Percentiles rank a stretch among this genome's conserved stretches.
Evolutionary conservation across 2,329 filamentous ascomycete species (phyloP).

Genomic region (Ceratocystis diversiconidia): DNA sequence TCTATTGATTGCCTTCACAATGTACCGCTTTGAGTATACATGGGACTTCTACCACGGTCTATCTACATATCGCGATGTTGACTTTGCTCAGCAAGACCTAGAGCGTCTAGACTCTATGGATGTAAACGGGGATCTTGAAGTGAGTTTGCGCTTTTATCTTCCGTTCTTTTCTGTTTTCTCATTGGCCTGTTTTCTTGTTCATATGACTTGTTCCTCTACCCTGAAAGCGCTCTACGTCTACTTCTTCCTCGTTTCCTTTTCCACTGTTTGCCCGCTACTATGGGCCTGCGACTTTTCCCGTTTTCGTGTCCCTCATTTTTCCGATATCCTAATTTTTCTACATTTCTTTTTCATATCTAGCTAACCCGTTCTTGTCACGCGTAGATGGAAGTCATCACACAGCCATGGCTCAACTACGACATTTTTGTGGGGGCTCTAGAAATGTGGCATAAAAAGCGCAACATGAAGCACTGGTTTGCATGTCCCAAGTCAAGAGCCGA

Average conservation of each 20-base stretch:
- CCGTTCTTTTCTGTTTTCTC: not conserved
- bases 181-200: not conserved
- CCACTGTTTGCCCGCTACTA: not conserved
- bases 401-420: constrained; percentile 3
- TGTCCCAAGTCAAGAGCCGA: not conserved
- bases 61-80: constrained; percentile 8
- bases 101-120: not conserved
- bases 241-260: not conserved
- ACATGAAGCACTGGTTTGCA: constrained; percentile 5
- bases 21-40: constrained; percentile 28
- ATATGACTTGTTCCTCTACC: not conserved
- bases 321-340: not conserved
- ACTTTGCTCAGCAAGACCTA: not conserved
- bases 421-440: constrained; percentile 8
- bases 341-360: too few relatives aligned
- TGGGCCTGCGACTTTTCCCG: too few relatives aligned
- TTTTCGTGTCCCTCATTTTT: not conserved
- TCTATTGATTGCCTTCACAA: constrained; percentile 22
- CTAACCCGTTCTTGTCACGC: not conserved
- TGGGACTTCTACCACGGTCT: constrained; percentile 29
- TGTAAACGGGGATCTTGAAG: not conserved
- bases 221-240: too few relatives aligned
- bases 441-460: constrained; percentile 1
- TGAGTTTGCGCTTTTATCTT: not conserved
- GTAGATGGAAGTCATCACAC: constrained; percentile 1